A percentile compares a stretch with the other conserved stretches of the same genome.
Evolutionary conservation across 2,329 filamentous ascomycete genomes (phyloP).

Genomic region (Cytospora piceicola): DNA sequence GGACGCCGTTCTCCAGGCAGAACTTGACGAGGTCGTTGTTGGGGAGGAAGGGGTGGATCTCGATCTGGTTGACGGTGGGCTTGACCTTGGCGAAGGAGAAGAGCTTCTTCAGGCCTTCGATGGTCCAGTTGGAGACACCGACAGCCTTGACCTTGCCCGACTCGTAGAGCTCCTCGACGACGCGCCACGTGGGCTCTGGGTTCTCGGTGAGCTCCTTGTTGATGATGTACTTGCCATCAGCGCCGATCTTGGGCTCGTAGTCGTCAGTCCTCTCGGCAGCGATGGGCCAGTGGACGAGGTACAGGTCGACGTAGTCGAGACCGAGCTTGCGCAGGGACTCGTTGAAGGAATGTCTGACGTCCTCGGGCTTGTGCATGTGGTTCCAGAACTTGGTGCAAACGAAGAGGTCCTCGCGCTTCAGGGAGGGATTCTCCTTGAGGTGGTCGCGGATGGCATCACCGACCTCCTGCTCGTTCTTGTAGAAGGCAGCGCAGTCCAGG

Average conservation of each 20-base stretch:
- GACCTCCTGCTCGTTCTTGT: constrained; percentile 69
- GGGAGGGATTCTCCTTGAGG: constrained; percentile 44
- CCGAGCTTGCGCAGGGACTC: constrained; percentile 55
- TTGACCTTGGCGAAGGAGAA: constrained; percentile 51
- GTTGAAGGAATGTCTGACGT: constrained; percentile 57
- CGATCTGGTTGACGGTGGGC: constrained; percentile 57
- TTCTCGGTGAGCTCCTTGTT: constrained; percentile 67
- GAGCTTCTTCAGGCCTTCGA: constrained; percentile 57
- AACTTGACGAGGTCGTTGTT: constrained; percentile 55
- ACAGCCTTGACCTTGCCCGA: constrained; percentile 60
- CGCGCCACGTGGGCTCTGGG: constrained; percentile 64
- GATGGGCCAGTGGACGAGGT: constrained; percentile 59
- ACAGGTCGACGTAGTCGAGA: constrained; percentile 60
- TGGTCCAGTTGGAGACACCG: constrained; percentile 63
- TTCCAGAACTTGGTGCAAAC: constrained; percentile 74
- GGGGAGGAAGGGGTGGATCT: constrained; percentile 52
- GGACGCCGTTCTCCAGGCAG: constrained; percentile 55
- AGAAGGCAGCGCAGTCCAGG: constrained; percentile 71
- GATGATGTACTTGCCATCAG: constrained; percentile 53
- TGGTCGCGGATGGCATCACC: constrained; percentile 58
- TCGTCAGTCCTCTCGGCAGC: constrained; percentile 50
- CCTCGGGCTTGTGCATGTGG: constrained; percentile 63
- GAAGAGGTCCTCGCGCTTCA: constrained; percentile 59
- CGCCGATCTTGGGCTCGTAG: constrained; percentile 48
- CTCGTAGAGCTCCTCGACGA: constrained; percentile 62